Evolutionary conservation across 371 early-diverging fungal genomes (phyloP).

Genomic region (Mucor sp.): DNA sequence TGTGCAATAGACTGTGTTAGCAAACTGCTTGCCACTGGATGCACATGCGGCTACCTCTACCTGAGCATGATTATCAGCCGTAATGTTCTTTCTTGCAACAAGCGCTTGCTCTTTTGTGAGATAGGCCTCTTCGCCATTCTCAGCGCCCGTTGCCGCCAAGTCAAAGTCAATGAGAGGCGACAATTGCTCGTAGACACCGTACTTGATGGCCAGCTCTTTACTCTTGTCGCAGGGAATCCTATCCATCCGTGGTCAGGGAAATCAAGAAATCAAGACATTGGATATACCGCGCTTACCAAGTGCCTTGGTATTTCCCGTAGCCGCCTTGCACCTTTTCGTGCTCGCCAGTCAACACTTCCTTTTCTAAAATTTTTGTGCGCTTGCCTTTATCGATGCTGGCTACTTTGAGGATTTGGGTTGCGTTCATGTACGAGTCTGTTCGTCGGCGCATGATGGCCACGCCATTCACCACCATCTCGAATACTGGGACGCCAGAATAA

Average conservation of each 20-base stretch:
- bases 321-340: slow-evolving; percentile 98
- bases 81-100: slow-evolving; percentile 8
- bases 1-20: not conserved
- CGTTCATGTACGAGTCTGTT: slow-evolving; percentile 90
- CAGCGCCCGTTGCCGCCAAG: slow-evolving; percentile 24
- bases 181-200: slow-evolving; percentile 63
- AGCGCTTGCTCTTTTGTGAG: slow-evolving; percentile 10
- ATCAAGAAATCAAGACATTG: not conserved
- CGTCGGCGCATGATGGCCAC: slow-evolving; percentile 92
- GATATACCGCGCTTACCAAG: slow-evolving; percentile 58
- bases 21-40: not conserved
- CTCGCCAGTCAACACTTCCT: slow-evolving; percentile 78
- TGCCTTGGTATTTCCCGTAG: slow-evolving; percentile 97
- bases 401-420: slow-evolving; percentile 97
- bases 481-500: slow-evolving; percentile 86
- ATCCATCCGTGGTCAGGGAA: not conserved
- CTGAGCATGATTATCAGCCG: not conserved
- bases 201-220: slow-evolving; percentile 71
- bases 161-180: slow-evolving; percentile 71
- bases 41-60: not conserved
- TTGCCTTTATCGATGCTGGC: slow-evolving; percentile 92
- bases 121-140: slow-evolving; percentile 26
- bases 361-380: slow-evolving; percentile 92
- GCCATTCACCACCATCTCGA: slow-evolving; percentile 80
- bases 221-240: slow-evolving; percentile 87